Base-by-base conservation (phyloP, 352 stramenopile genomes). In the Phytophthora vignae region DNA sequence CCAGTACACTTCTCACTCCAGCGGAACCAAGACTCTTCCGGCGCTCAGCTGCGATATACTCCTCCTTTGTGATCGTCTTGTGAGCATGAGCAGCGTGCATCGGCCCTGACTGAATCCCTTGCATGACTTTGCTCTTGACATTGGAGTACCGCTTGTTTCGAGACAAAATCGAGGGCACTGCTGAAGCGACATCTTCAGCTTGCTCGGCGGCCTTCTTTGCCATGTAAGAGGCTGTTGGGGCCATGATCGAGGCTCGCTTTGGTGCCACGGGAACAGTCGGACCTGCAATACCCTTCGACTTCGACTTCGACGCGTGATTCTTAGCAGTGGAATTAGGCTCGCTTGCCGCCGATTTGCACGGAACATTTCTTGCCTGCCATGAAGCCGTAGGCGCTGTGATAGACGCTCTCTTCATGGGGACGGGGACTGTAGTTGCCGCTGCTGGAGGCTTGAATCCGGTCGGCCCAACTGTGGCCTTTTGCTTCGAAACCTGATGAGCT, bases 41-140 rank as follows among this genome's bases (percentile, higher is more conserved):
- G 10, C 79, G 79, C 38, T 86, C 76, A n/a, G 74, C 74, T 54
- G 67, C 76, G 19, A 80, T 81, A 44, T 73, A 74, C 3, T 82
- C 68, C 22, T 81, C 70, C 36, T 81, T 82, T 7, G 73, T 82
- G 17, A 82, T 82, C n/a, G 58, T 73, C 19, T 79, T 79, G 42
- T 76, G 68, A 2, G 53, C 48, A 25, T 2, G 27, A 29, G 56
- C 57, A 21, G 55, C 27, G 19, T 66, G 67, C 19, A 48, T 74
- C 19, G 48, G 62, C 21, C 63, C 63, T n/a, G 71, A 66, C 25
- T 73, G 49, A 12, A 82, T 69, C 4, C 60, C 60, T 55, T 74
- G 65, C 15, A 76, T 65, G 10, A 89, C 79, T 22, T 88, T 91
- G 60, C 77, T 89, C 50, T 87, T 77, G n/a, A 91, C 73, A 33